Evolutionary conservation across 139 green algal genomes (phyloP).

Genomic region (Coelastrella sp.): DNA sequence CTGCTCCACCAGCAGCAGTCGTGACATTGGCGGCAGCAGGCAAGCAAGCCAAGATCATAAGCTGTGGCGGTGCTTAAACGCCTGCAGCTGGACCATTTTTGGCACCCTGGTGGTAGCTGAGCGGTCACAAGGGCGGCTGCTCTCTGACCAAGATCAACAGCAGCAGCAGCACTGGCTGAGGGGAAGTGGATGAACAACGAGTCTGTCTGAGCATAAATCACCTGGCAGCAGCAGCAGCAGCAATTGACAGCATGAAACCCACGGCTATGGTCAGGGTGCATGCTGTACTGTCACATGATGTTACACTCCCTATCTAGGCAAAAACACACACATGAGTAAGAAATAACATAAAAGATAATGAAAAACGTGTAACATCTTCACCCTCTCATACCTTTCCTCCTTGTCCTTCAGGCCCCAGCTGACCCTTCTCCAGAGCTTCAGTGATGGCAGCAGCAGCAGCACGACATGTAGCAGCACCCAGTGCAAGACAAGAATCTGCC

Average conservation of each 20-base stretch:
- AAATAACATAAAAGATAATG: background rate
- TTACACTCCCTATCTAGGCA: no score
- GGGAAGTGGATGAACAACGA: constrained; percentile 75
- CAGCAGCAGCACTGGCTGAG: constrained; percentile 46
- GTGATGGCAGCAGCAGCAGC: constrained; percentile 60
- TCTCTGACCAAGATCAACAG: constrained; percentile 54
- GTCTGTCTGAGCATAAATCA: constrained; percentile 87
- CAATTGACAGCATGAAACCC: background rate
- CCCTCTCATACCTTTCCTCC: background rate
- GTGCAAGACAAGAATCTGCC: constrained; percentile 85
- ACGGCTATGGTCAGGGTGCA: background rate
- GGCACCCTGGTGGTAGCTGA: constrained; percentile 61
- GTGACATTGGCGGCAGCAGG: no score
- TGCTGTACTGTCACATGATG: no score
- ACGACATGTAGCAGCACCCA: constrained; percentile 66
- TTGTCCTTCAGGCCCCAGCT: constrained; percentile 37
- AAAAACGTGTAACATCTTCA: background rate
- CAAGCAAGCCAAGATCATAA: background rate
- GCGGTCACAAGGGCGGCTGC: constrained; percentile 57
- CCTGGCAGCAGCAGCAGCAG: no score
- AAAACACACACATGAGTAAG: background rate
- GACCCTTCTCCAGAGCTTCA: constrained; percentile 20
- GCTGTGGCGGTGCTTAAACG: background rate
- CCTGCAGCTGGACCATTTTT: no score
- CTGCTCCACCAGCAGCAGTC: no score